A percentile compares a stretch with the other conserved stretches of the same genome.
Evolutionary conservation across 805 yeast species (phyloP).

Genomic region (Lipomyces sp.): DNA sequence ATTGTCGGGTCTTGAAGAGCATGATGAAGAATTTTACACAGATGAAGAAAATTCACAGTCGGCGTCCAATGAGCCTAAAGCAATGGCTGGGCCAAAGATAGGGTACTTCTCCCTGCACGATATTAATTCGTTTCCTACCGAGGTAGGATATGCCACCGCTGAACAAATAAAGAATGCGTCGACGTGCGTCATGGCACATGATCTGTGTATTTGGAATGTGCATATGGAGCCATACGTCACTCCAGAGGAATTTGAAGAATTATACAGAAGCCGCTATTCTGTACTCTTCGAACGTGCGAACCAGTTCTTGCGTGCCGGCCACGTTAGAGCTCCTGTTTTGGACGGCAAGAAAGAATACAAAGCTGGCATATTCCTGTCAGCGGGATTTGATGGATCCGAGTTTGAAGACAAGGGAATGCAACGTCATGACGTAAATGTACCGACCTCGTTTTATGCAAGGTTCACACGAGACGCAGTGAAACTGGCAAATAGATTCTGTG

Average conservation of each 20-base stretch:
- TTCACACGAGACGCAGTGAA: slow-evolving; percentile 76
- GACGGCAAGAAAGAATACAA: slow-evolving; percentile 49
- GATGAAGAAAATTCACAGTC: slow-evolving; percentile 6
- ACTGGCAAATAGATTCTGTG: slow-evolving; percentile 64
- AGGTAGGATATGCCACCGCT: slow-evolving; percentile 72
- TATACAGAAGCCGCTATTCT: slow-evolving; percentile 65
- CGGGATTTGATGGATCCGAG: slow-evolving; percentile 89
- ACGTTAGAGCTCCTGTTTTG: not conserved
- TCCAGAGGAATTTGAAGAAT: slow-evolving; percentile 66
- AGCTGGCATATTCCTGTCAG: slow-evolving; percentile 71
- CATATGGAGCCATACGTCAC: slow-evolving; percentile 70
- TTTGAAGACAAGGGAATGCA: slow-evolving; percentile 84
- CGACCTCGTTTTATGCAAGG: slow-evolving; percentile 73
- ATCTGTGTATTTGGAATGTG: slow-evolving; percentile 79
- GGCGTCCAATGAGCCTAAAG: slow-evolving; percentile 1
- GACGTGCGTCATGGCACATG: slow-evolving; percentile 77
- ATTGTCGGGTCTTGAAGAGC: slow-evolving; percentile 60
- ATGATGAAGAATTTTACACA: slow-evolving; percentile 34
- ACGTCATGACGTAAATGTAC: slow-evolving; percentile 79
- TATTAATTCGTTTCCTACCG: slow-evolving; percentile 85
- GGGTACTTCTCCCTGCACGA: slow-evolving; percentile 87
- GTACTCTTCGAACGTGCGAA: slow-evolving; percentile 67
- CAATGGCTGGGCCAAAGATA: slow-evolving; percentile 55
- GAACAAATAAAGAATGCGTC: slow-evolving; percentile 76
- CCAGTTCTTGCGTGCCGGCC: slow-evolving; percentile 54